Evolutionary conservation across 345 rosid genomes (phyloP).

Genomic region (Geranium brycei): DNA sequence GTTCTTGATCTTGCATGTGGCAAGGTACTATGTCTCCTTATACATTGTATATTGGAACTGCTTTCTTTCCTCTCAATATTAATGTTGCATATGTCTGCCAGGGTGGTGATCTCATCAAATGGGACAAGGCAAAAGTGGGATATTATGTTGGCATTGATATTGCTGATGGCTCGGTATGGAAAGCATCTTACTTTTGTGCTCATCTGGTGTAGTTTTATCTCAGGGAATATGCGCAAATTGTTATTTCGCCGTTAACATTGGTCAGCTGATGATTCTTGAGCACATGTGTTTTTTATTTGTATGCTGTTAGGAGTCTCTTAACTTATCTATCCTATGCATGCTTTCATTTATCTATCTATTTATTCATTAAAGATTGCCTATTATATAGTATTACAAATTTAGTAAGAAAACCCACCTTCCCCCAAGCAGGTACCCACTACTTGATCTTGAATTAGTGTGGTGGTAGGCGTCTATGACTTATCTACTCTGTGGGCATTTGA

Average conservation of each 20-base stretch:
- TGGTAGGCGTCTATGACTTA: not conserved
- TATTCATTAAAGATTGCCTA: too few relatives aligned
- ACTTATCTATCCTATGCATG: too few relatives aligned
- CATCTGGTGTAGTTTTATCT: not conserved
- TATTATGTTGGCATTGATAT: conserved; percentile 94
- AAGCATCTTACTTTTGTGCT: conserved; percentile 1
- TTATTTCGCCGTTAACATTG: not conserved
- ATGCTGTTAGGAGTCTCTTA: too few relatives aligned
- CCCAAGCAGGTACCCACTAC: too few relatives aligned
- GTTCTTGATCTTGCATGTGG: conserved; percentile 98
- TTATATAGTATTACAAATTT: too few relatives aligned
- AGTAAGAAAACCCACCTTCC: too few relatives aligned
- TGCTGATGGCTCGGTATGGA: conserved; percentile 90
- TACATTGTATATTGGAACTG: not conserved
- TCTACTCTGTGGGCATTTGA: not conserved
- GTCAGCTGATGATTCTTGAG: not conserved
- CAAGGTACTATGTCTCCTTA: conserved; percentile 35
- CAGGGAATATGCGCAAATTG: not conserved
- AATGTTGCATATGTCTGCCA: conserved; percentile 10
- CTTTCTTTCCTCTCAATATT: conserved; percentile 2
- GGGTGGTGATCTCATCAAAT: conserved; percentile 99
- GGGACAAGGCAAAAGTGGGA: conserved; percentile 90
- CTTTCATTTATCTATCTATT: too few relatives aligned
- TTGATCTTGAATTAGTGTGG: not conserved
- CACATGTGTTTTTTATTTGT: too few relatives aligned